Evolutionary conservation across 2,329 filamentous ascomycete genomes (phyloP).

Genomic region (Arthrobotrys conoides): DNA sequence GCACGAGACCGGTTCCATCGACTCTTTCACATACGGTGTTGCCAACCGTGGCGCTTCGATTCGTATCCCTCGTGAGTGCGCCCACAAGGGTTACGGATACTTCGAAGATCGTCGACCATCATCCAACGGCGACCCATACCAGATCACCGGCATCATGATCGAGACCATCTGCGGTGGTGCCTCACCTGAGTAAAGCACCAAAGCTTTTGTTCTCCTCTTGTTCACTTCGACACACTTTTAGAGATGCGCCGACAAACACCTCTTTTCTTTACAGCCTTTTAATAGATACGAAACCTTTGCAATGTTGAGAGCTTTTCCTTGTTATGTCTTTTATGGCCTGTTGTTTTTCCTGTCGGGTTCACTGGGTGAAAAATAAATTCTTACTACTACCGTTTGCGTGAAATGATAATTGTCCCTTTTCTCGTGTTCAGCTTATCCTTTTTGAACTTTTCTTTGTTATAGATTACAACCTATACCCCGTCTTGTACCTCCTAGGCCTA

Average conservation of each 20-base stretch:
- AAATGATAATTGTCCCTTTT: slow-evolving; percentile 27
- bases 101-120: slow-evolving; percentile 89
- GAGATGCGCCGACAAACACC: slow-evolving; percentile 13
- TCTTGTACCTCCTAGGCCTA: slow-evolving; percentile 15
- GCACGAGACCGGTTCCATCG: slow-evolving; percentile 94
- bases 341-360: slow-evolving; percentile 28
- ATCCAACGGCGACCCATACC: slow-evolving; percentile 89
- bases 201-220: background rate
- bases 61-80: slow-evolving; percentile 87
- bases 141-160: slow-evolving; percentile 83
- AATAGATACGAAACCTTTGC: slow-evolving; percentile 56
- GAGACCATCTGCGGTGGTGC: slow-evolving; percentile 68
- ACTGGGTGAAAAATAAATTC: slow-evolving; percentile 43
- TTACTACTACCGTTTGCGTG: slow-evolving; percentile 31
- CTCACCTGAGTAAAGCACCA: slow-evolving; percentile 55
- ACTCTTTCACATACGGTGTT: slow-evolving; percentile 92
- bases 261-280: slow-evolving; percentile 57
- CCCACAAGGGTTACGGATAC: slow-evolving; percentile 92
- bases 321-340: slow-evolving; percentile 17
- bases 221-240: slow-evolving; percentile 25
- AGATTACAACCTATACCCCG: slow-evolving; percentile 29
- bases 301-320: slow-evolving; percentile 35
- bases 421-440: slow-evolving; percentile 15
- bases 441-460: slow-evolving; percentile 19
- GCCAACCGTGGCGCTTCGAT: slow-evolving; percentile 96